Base-by-base conservation (phyloP, 2,329 filamentous ascomycete species). In the Cryphonectria carpinicola region DNA sequence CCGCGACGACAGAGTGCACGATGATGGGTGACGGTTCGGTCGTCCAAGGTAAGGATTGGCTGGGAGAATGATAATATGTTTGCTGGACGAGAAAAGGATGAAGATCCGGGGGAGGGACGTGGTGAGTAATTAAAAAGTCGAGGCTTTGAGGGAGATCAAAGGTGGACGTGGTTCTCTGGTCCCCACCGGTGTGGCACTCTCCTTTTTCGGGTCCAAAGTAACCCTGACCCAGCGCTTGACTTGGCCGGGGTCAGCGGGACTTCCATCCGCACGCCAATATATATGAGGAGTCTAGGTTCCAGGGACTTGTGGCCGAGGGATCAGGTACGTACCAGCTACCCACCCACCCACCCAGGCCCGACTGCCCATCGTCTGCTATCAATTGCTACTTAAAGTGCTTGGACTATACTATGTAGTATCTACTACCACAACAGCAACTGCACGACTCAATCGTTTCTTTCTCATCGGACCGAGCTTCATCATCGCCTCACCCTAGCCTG, bases 81-180 rank as follows among this genome's bases (percentile, higher is more conserved):
- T 64, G 37, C 37, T 32, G 39, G 17, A 56, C 28, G 41, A 60
- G 8, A 32, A 41, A 61, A 35, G 17, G 54, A 62, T 37, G 25
- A 25, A 61, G 63, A 65, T 35, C 39, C 37, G 52, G 41, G 54
- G 28, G 54, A 67, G 49, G 37, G 66, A 67, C 28, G 66, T 11
- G 39, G 39, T 41, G 37, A 49, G 66, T 67, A 49, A 67, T 60
- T 41, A 49, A 62, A 49, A 67, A 49, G 41, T 28, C 41, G 25
- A 65, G 25, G 11, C 13, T 49, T 1, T n/a, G 43, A 52, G 41
- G 41, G 63, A 65, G 63, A 65, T 65, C 63, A 65, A 64, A 52
- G 63, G 63, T 35, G 63, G 43, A 49, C 37, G 41, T 35, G 62
- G 41, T 46, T 46, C 22, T 41, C 4, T 63, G 25, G 52, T 41